phyloP scores from a whole-genome alignment of 2,329 filamentous ascomycete species.

The Monilinia fructicola region DNA sequence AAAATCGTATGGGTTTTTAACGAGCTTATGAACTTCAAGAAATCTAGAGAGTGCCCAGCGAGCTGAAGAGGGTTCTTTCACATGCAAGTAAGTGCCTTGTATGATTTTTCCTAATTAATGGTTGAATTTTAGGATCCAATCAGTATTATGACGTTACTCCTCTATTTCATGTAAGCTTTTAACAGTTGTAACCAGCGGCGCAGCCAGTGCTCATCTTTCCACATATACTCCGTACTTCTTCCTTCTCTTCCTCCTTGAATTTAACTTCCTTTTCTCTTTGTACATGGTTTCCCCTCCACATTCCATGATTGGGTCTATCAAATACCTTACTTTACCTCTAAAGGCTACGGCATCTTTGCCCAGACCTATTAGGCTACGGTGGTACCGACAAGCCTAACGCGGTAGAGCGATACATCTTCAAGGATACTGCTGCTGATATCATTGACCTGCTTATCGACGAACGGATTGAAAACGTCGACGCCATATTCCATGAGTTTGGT shows the following conservation, averaged over 20 bases:
- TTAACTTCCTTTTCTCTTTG: constrained; percentile 40
- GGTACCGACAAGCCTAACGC: constrained; percentile 40
- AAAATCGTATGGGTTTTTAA: neutral
- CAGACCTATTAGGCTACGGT: constrained; percentile 46
- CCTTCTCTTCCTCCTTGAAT: neutral
- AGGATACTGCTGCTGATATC: constrained; percentile 40
- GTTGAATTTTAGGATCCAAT: too few relatives aligned
- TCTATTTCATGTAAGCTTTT: neutral
- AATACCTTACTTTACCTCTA: constrained; percentile 30
- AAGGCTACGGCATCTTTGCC: constrained; percentile 47
- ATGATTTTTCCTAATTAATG: neutral
- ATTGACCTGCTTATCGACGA: constrained; percentile 39
- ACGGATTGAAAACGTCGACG: constrained; percentile 21
- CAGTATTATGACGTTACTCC: neutral
- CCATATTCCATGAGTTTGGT: constrained; percentile 25
- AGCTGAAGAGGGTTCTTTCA: neutral
- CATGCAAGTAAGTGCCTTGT: neutral
- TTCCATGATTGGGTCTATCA: constrained; percentile 44
- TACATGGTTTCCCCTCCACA: constrained; percentile 51
- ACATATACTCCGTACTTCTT: neutral
- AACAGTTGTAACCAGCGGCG: neutral
- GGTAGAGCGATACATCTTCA: constrained; percentile 37
- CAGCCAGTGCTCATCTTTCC: neutral
- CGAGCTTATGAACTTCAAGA: neutral
- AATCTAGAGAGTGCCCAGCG: neutral